Evolutionary conservation across 108 stramenopile species (phyloP).

Genomic region (Skeletonema tropicum): DNA sequence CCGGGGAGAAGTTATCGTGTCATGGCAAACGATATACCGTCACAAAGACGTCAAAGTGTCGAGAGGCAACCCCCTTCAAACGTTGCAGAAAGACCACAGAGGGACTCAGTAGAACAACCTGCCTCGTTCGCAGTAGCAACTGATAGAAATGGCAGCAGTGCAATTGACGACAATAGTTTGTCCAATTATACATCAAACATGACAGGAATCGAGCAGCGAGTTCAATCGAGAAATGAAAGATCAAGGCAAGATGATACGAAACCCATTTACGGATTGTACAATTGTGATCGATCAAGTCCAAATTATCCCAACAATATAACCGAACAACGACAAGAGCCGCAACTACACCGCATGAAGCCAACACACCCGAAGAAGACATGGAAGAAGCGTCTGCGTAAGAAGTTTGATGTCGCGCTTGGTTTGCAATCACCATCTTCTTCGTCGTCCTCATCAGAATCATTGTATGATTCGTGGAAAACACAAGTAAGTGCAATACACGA

Average conservation of each 20-base stretch:
- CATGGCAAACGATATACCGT: not conserved
- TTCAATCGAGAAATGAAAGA: not conserved
- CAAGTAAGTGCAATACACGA: conserved; percentile 32
- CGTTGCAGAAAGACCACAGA: not conserved
- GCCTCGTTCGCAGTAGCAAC: not conserved
- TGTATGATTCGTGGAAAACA: conserved; percentile 41
- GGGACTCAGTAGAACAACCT: not conserved
- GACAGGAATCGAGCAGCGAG: not conserved
- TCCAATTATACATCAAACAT: not conserved
- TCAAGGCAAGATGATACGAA: not conserved
- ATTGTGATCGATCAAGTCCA: not conserved
- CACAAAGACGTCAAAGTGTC: not conserved
- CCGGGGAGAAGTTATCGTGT: not conserved
- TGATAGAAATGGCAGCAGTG: not conserved
- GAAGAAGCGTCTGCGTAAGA: conserved; percentile 45
- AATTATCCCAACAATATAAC: not conserved
- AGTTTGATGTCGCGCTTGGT: conserved; percentile 46
- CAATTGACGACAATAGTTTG: not conserved
- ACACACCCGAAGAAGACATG: conserved; percentile 19
- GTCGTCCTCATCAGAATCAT: conserved; percentile 2
- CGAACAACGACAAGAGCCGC: not conserved
- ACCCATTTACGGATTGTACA: not conserved
- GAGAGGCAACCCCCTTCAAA: not conserved
- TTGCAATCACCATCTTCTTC: conserved; percentile 15
- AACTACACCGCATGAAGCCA: not conserved